phyloP scores from a whole-genome alignment of 768 basidiomycete genomes.

The Mycena leptocephala region DNA sequence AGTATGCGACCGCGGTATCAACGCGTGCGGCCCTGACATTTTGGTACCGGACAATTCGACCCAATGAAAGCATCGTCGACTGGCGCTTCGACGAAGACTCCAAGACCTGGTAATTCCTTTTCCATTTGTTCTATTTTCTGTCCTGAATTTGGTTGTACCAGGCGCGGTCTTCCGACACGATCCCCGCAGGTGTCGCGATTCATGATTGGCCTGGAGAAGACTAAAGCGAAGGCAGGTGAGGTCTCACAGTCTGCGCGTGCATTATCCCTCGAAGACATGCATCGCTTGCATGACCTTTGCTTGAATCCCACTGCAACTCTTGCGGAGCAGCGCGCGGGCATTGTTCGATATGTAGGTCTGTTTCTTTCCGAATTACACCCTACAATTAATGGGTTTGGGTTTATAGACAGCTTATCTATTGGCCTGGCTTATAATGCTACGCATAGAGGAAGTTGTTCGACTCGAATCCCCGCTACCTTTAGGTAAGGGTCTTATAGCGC shows the following conservation, averaged over 20 bases:
- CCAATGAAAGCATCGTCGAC: slow-evolving; percentile 21
- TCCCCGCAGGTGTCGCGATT: slow-evolving; percentile 36
- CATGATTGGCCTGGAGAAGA: slow-evolving; percentile 44
- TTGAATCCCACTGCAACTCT: not conserved
- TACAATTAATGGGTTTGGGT: not conserved
- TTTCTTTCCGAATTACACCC: not conserved
- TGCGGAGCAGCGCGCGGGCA: not conserved
- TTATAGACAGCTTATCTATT: no score
- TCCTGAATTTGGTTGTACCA: not conserved
- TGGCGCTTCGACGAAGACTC: slow-evolving; percentile 26
- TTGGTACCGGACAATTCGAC: slow-evolving; percentile 27
- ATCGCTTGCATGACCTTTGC: slow-evolving; percentile 33
- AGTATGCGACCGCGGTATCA: slow-evolving; percentile 30
- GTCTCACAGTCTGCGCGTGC: slow-evolving; percentile 41
- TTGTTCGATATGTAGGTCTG: not conserved
- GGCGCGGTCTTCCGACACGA: slow-evolving; percentile 38
- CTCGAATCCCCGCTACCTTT: no score
- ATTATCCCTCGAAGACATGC: slow-evolving; percentile 36
- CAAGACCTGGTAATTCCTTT: not conserved
- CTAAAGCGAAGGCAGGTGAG: slow-evolving; percentile 37
- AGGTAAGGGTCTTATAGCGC: no score
- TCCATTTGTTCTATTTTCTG: not conserved
- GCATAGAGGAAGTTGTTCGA: no score
- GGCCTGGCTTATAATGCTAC: no score
- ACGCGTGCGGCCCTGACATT: slow-evolving; percentile 34